These are phyloP conservation scores for Candida sphagnicola DNA, from an alignment of 805 yeast species.

Conservation along the genomic window DNA sequence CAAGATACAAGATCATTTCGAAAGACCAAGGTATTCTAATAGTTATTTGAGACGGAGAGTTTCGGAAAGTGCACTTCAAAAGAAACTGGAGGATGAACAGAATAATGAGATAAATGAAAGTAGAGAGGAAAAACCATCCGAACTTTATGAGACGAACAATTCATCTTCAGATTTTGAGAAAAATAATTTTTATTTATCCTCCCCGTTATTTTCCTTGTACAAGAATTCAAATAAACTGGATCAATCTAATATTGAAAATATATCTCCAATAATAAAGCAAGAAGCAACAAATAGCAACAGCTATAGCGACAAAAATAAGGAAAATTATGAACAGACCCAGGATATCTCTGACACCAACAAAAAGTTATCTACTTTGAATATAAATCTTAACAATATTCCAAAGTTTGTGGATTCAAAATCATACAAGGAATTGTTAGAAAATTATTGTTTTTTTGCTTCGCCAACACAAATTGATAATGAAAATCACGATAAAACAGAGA, in stretches of 20 bases:
- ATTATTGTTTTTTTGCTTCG: conserved; percentile 53
- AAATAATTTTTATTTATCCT: conserved; percentile 32
- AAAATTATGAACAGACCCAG: not conserved
- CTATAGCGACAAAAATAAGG: not conserved
- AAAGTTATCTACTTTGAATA: not conserved
- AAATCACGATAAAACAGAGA: not conserved
- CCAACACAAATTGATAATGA: conserved; percentile 9
- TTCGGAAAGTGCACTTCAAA: conserved; percentile 22
- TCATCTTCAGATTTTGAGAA: conserved; percentile 23
- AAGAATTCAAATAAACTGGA: conserved; percentile 5
- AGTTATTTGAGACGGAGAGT: conserved; percentile 30
- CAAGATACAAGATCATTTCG: conserved; percentile 15
- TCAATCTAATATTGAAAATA: not conserved
- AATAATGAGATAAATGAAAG: not conserved
- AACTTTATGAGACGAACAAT: conserved; percentile 4
- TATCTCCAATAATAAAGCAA: not conserved
- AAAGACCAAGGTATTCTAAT: conserved; percentile 37
- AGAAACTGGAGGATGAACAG: conserved; percentile 4
- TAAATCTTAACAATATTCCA: conserved; percentile 4
- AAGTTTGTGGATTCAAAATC: conserved; percentile 37
- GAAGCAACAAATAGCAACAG: not conserved
- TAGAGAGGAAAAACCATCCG: not conserved
- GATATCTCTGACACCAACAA: no score
- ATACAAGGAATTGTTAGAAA: conserved; percentile 53
- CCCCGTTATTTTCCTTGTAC: conserved; percentile 30